Base-by-base conservation (phyloP, 2,329 filamentous ascomycete genomes). In the Botryosphaeria dothidea region DNA sequence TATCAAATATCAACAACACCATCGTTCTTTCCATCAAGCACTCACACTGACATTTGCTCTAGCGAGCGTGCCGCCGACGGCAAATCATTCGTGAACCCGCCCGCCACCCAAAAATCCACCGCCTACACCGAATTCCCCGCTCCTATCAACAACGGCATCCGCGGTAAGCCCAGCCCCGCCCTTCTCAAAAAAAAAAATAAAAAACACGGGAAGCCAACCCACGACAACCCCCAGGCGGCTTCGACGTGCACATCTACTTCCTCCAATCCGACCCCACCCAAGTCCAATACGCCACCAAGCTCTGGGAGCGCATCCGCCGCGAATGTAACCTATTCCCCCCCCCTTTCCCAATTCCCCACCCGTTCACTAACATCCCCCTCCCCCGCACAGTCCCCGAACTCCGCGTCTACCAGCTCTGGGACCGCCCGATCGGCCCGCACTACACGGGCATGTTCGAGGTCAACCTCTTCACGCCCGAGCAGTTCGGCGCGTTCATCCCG, bases 361-460 rank as follows among this genome's bases (percentile, higher is more conserved):
- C 11, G 36, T n/a, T 41, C 1, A 34, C 31, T 11, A 34, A 6
- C 31, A 6, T 34, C 38, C 38, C 38, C 38, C 38, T 2, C 17
- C 38, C 5, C 38, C 17, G 17, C 3, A 41, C 66, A 93, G 91
- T 96, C 72, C 92, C 93, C 8, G 93, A 97, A 74, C 82, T 96
- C 19, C 86, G 92, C 62, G 90, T 96, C 70, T 96, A 97, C 75
- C 82, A 78, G 15, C 81, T 96, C 69, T 96, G 87, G 85, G 90
- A 95, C 69, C 78, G 80, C 15, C 92, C 93, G 0, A 78, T 97
- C 29, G 93, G 93, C 0, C 93, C 93, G 0, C 93, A 97, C 75
- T 89, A 90, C 0, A 77, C 92, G 0, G 90, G 88, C 61, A 97
- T 96, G 92, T 97, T 97, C 71, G 93, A 97, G 78, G 92, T 97